Evolutionary conservation across 345 rosid species (phyloP), one percentile per base, ranked within the genome.

Genomic region (Brassica napus): DNA sequence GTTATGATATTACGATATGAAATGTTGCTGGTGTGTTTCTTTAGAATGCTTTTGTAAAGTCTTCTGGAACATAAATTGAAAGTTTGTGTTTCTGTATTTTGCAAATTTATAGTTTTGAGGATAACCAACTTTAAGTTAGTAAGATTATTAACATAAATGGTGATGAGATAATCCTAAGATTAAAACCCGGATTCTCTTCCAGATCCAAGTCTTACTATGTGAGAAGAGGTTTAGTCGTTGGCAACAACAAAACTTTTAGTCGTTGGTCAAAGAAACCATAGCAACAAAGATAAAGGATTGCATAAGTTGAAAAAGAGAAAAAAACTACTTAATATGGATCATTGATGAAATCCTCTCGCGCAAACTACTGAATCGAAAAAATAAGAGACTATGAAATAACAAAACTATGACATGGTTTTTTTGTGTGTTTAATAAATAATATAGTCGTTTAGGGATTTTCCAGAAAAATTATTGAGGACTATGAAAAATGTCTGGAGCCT

Each of bases 1-100:
- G 75, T 15, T 75, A 80, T 74, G 83, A 80, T 74, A 75, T 69
- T 2, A 80, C 72, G 2, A 79, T 79, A 59, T 79, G 61, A 79
- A 28, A 16, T 61, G 55, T n/a, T 65, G 42, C 24, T 67, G 34
- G 31, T 32, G 28, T 60, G 18, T n/a, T 7, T 14, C 44, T 28
- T 64, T 37, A 71, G 49, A 26, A 65, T 72, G 30, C 42, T 54
- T 54, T 16, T 65, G 77, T 78, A 78, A 66, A 54, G 35, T 28
- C 0, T 37, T 52, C 23, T 63, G 67, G 79, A 69, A 57, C 79
- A 74, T 80, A 75, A 80, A 75, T 69, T 24, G n/a, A 69, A 74
- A 74, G 75, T 74, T 80, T 75, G 67, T 74, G 67, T 74, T 34
- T 80, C 37, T 24, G 23, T 69, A 5, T 62, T 1, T 47, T 69